A percentile compares a stretch with the other conserved stretches of the same genome.
phyloP scores from a whole-genome alignment of 139 green algal species.

The Zygnema circumcarinatum region DNA sequence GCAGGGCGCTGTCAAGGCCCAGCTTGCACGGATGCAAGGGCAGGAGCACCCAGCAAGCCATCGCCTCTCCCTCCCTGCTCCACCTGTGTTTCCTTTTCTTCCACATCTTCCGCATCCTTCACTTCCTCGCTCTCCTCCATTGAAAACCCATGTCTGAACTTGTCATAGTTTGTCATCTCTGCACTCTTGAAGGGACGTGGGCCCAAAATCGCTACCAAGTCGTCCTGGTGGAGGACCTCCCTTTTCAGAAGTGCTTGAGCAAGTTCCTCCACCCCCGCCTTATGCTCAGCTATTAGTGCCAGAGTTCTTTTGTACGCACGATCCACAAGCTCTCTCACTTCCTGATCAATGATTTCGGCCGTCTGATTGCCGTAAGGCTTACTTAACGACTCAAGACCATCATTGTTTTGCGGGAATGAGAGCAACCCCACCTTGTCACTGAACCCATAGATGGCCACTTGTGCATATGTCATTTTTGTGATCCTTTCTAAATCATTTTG shows the following conservation, averaged over 20 bases:
- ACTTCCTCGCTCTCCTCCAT: slow-evolving; percentile 11
- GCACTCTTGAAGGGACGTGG: slow-evolving; percentile 80
- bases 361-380: slow-evolving; percentile 97
- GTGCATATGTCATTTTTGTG: slow-evolving; percentile 95
- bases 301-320: slow-evolving; percentile 85
- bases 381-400: slow-evolving; percentile 81
- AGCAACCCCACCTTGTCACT: slow-evolving; percentile 92
- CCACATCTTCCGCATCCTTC: slow-evolving; percentile 24
- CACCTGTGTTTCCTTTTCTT: not conserved
- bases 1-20: too few relatives aligned
- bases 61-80: not conserved
- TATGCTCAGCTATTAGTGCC: slow-evolving; percentile 84
- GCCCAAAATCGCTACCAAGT: slow-evolving; percentile 90
- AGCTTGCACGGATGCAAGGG: slow-evolving; percentile 10
- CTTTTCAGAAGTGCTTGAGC: slow-evolving; percentile 75
- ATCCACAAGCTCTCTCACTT: slow-evolving; percentile 88
- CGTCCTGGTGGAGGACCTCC: slow-evolving; percentile 86
- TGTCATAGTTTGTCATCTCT: slow-evolving; percentile 97
- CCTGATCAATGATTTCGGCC: slow-evolving; percentile 91
- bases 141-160: slow-evolving; percentile 70
- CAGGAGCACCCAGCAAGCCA: slow-evolving; percentile 18
- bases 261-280: slow-evolving; percentile 81
- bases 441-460: slow-evolving; percentile 96
- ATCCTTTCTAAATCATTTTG: slow-evolving; percentile 98
- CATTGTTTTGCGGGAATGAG: slow-evolving; percentile 80